These are phyloP conservation scores for Tetrahymena malaccensis DNA, from an alignment of 73 alveolate genomes.

Conservation along the genomic window DNA sequence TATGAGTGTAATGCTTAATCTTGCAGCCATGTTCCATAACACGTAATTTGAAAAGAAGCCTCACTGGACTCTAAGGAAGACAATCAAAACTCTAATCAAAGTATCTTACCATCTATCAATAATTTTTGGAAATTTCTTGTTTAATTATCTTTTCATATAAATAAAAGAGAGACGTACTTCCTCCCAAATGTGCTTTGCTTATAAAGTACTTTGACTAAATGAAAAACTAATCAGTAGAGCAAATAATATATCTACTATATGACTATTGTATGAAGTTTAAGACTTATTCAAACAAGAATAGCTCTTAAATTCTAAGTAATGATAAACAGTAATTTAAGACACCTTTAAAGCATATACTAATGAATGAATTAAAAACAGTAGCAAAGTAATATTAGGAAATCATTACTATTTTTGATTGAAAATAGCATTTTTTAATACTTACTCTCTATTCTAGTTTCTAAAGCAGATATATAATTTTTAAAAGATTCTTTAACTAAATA, in stretches of 20 bases:
- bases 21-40: background rate
- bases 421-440: background rate
- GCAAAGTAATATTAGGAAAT: background rate
- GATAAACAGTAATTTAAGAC: background rate
- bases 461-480: too few relatives aligned
- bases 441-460: background rate
- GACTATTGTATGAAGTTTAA: background rate
- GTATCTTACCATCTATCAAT: background rate
- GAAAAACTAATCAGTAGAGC: background rate
- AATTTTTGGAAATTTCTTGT: background rate
- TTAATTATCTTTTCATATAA: background rate
- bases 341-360: background rate
- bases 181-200: background rate
- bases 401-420: background rate
- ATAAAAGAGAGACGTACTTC: background rate
- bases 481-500: background rate
- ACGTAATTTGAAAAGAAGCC: background rate
- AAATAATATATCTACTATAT: background rate
- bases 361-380: background rate
- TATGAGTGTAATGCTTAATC: background rate
- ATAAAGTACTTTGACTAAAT: background rate
- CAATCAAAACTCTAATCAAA: background rate
- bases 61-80: background rate
- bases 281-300: background rate
- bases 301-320: background rate